Evolutionary conservation across 768 basidiomycete species (phyloP).

Genomic region (Lactarius psammicola): DNA sequence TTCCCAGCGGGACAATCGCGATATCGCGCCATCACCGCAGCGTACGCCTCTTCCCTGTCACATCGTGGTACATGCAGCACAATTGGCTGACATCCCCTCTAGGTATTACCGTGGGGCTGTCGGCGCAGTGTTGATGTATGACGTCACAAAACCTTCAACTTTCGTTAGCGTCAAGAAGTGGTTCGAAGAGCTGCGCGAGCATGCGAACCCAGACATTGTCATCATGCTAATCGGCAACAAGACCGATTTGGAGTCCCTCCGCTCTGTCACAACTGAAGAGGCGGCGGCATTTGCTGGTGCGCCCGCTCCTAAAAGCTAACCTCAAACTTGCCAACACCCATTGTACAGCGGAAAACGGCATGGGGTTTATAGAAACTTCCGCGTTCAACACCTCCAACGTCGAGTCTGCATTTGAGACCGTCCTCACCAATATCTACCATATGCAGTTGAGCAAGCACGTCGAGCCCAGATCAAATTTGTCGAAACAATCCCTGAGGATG

Average conservation of each 20-base stretch:
- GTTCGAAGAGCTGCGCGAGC: conserved; percentile 96
- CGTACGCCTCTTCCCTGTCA: conserved; percentile 48
- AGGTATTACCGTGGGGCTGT: conserved; percentile 98
- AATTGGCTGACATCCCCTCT: neutral
- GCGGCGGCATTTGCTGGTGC: conserved; percentile 86
- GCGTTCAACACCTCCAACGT: conserved; percentile 99
- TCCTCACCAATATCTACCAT: conserved; percentile 77
- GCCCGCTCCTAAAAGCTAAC: conserved; percentile 35
- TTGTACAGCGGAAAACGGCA: conserved; percentile 70
- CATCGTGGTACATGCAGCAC: neutral
- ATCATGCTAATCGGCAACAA: conserved; percentile 98
- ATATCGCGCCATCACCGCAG: conserved; percentile 96
- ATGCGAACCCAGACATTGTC: conserved; percentile 89
- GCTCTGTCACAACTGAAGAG: conserved; percentile 97
- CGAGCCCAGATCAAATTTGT: neutral
- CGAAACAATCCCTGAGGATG: conserved; percentile 1
- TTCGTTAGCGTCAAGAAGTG: conserved; percentile 93
- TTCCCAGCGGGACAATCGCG: conserved; percentile 87
- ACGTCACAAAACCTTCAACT: conserved; percentile 91
- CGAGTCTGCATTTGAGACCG: conserved; percentile 44
- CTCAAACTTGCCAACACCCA: neutral
- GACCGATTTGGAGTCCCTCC: conserved; percentile 96
- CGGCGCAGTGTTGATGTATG: conserved; percentile 89
- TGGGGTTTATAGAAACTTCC: conserved; percentile 98
- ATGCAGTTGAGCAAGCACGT: conserved; percentile 33